phyloP scores from a whole-genome alignment of 2,329 filamentous ascomycete genomes.

The Colletotrichum plurivorum region DNA sequence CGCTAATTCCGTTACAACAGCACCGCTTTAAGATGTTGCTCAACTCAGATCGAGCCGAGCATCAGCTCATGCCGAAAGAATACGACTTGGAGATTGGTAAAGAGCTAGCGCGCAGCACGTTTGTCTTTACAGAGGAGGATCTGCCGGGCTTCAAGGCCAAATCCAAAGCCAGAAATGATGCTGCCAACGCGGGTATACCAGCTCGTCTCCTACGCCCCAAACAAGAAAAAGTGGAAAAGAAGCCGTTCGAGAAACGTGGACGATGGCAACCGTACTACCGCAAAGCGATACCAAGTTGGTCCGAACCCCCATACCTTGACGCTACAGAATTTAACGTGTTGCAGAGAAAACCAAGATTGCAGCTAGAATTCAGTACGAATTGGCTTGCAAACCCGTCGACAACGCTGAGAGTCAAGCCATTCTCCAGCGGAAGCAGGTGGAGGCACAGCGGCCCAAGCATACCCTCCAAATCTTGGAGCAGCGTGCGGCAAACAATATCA shows the following conservation, averaged over 20 bases:
- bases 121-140: slow-evolving; percentile 94
- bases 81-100: slow-evolving; percentile 83
- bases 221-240: slow-evolving; percentile 60
- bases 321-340: neutral
- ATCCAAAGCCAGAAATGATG: slow-evolving; percentile 69
- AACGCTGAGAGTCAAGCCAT: slow-evolving; percentile 55
- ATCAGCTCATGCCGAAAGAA: slow-evolving; percentile 86
- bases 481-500: slow-evolving; percentile 64
- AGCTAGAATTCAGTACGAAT: slow-evolving; percentile 81
- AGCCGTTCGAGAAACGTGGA: slow-evolving; percentile 58
- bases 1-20: slow-evolving; percentile 42
- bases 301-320: neutral
- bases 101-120: slow-evolving; percentile 73
- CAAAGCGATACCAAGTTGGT: slow-evolving; percentile 81
- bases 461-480: slow-evolving; percentile 66
- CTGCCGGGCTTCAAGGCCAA: slow-evolving; percentile 72
- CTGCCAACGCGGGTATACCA: slow-evolving; percentile 71
- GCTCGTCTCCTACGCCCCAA: slow-evolving; percentile 66
- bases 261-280: slow-evolving; percentile 73
- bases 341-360: slow-evolving; percentile 83
- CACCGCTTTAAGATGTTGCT: slow-evolving; percentile 77
- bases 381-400: slow-evolving; percentile 62
- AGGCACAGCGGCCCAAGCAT: slow-evolving; percentile 64
- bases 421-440: slow-evolving; percentile 54
- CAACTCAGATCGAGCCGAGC: slow-evolving; percentile 72